Conservation (phyloP, 352 stramenopile species). For the Phytophthora pluvialis region DNA sequence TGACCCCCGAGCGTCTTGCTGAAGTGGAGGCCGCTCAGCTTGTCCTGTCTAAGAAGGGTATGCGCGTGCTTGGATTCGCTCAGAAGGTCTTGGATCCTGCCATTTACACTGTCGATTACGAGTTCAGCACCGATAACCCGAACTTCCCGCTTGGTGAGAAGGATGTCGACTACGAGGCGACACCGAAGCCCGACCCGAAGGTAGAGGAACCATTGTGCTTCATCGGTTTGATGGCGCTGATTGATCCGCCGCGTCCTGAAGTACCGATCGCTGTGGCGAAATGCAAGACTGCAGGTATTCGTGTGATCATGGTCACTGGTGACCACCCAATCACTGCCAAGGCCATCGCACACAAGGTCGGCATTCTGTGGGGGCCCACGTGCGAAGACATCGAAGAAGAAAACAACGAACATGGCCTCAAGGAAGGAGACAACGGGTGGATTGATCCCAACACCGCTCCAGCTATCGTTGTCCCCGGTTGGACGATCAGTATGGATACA, state of each 20-base stretch:
- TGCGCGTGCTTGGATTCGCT: slow-evolving; percentile 71
- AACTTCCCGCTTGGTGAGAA: slow-evolving; percentile 88
- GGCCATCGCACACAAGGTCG: slow-evolving; percentile 94
- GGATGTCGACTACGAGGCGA: slow-evolving; percentile 79
- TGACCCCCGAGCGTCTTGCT: slow-evolving; percentile 92
- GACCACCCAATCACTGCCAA: slow-evolving; percentile 94
- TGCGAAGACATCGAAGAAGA: slow-evolving; percentile 85
- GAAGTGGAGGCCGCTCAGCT: slow-evolving; percentile 61
- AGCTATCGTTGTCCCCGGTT: slow-evolving; percentile 87
- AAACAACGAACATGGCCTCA: slow-evolving; percentile 64
- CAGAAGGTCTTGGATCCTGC: slow-evolving; percentile 62
- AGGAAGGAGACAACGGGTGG: slow-evolving; percentile 71
- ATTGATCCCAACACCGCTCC: slow-evolving; percentile 71
- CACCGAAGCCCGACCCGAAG: slow-evolving; percentile 74
- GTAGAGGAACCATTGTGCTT: slow-evolving; percentile 88
- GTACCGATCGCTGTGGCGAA: slow-evolving; percentile 90
- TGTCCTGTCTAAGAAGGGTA: slow-evolving; percentile 69
- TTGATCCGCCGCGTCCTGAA: slow-evolving; percentile 93
- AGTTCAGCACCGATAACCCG: slow-evolving; percentile 78
- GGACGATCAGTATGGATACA: slow-evolving; percentile 82
- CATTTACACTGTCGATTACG: slow-evolving; percentile 60
- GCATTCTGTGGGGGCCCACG: slow-evolving; percentile 92
- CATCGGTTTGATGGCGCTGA: slow-evolving; percentile 95
- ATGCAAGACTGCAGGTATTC: slow-evolving; percentile 93
- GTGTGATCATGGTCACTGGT: slow-evolving; percentile 95